These are phyloP conservation scores for Aspergillus calidoustus DNA, from an alignment of 2,329 filamentous ascomycete species.

Conservation along the genomic window DNA sequence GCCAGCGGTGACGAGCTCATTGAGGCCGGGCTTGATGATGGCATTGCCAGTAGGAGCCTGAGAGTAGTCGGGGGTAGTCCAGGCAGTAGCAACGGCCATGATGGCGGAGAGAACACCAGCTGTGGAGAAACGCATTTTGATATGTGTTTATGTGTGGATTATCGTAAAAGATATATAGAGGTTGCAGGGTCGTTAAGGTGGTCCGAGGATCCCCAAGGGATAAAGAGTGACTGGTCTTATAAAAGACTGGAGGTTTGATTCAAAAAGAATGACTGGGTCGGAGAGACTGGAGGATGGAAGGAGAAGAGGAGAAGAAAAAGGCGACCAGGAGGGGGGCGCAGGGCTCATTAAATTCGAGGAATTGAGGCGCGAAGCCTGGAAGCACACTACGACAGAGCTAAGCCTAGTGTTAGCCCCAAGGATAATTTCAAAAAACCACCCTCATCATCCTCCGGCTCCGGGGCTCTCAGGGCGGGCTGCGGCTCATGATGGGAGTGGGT, in stretches of 20 bases:
- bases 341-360: constrained; percentile 17
- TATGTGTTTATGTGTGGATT: constrained; percentile 11
- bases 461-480: constrained; percentile 2
- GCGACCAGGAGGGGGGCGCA: constrained; percentile 10
- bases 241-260: constrained; percentile 11
- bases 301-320: constrained; percentile 21
- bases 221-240: constrained; percentile 15
- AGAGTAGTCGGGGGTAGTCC: constrained; percentile 42
- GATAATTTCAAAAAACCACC: constrained; percentile 1
- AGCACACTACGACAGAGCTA: neutral
- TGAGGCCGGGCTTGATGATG: constrained; percentile 56
- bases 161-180: constrained; percentile 2
- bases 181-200: constrained; percentile 1
- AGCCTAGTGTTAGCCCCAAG: constrained; percentile 1
- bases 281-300: constrained; percentile 22
- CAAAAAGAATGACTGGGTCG: constrained; percentile 34
- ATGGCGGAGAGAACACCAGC: constrained; percentile 43
- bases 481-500: constrained; percentile 17
- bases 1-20: constrained; percentile 60
- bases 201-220: constrained; percentile 1
- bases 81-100: constrained; percentile 43
- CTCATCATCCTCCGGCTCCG: neutral
- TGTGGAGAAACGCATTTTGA: constrained; percentile 47
- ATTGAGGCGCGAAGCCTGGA: constrained; percentile 7
- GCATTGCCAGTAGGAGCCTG: constrained; percentile 56